Base-by-base conservation (phyloP, 805 yeast genomes). In the Kodamaea kakaduensis region DNA sequence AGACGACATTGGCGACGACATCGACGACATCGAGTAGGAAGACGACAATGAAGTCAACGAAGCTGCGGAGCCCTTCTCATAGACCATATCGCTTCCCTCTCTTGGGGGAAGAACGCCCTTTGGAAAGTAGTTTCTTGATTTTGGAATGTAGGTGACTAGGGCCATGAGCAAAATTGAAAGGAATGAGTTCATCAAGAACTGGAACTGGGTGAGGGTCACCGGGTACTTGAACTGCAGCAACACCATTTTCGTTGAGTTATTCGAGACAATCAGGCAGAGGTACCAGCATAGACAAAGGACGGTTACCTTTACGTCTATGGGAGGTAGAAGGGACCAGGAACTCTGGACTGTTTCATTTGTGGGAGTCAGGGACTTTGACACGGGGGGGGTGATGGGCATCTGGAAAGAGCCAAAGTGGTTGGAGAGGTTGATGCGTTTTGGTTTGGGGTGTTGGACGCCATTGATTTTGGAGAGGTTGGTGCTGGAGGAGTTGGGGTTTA, bases 161-260 rank as follows among this genome's bases (percentile, higher is more conserved):
- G 42, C 31, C 20, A 74, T 50, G 9, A 77, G 67, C 0, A 57
- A 16, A 16, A 78, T 43, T 44, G 93, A 83, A 41, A 84, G 66
- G 8, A 64, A 24, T 3, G 80, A 81, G 47, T 88, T 88, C 47
- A 86, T 66, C 19, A 82, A 50, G 52, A 90, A 90, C 63, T 93
- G 97, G 36, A 82, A 62, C 67, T 89, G 88, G 1, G 97, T 87
- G 38, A 93, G 71, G 1, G 95, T 81, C n/a, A 88, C 78, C 1
- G 98, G 96, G 55, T 78, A 84, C 29, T 73, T 73, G 58, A 81
- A 88, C 31, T 67, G 64, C 44, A 67, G 74, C 41, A 90, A 64
- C 31, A 90, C 86, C 31, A 79, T 65, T 56, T 90, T 90, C 22
- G 94, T 79, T 22, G 90, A 69, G 51, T 86, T 87, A 46, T 81